Percentiles rank a stretch among this genome's conserved stretches.
Conservation (phyloP, 352 stramenopile genomes). For the Globisporangium emineosum region DNA sequence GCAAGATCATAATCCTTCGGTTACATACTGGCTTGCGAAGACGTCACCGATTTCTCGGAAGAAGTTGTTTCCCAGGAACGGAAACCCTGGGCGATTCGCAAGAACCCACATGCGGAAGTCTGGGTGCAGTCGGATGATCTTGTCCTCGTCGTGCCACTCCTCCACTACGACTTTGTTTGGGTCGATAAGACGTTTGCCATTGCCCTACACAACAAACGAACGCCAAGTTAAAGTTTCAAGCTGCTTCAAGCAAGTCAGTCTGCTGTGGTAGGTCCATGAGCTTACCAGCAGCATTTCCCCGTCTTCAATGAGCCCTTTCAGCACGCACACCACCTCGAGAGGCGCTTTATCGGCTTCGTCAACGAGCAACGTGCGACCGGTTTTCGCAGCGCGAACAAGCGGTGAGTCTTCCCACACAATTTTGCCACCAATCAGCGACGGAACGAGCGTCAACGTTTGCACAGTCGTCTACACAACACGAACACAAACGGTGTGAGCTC, state of each 20-base stretch:
- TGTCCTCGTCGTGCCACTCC: conserved; percentile 55
- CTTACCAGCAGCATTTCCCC: conserved; percentile 90
- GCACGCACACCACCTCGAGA: conserved; percentile 92
- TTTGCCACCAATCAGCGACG: conserved; percentile 83
- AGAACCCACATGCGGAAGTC: conserved; percentile 94
- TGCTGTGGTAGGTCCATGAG: background rate
- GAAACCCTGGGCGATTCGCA: conserved; percentile 94
- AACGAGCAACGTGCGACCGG: conserved; percentile 91
- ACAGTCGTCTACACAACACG: conserved; percentile 84
- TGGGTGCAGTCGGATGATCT: conserved; percentile 89
- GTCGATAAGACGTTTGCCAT: conserved; percentile 86
- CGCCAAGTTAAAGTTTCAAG: background rate
- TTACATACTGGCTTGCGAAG: conserved; percentile 88
- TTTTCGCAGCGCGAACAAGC: conserved; percentile 91
- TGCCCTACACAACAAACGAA: conserved; percentile 39
- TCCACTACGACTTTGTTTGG: conserved; percentile 62
- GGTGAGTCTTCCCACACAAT: conserved; percentile 93
- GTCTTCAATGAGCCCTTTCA: conserved; percentile 96
- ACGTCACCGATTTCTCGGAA: conserved; percentile 93
- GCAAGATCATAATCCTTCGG: background rate
- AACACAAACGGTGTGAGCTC: background rate
- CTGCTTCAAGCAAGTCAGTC: background rate
- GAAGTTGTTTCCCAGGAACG: conserved; percentile 97
- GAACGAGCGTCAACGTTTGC: conserved; percentile 89
- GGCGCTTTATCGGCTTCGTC: conserved; percentile 97